Base-by-base conservation (phyloP, 2,329 filamentous ascomycete genomes). In the Akanthomyces dipterigenus region DNA sequence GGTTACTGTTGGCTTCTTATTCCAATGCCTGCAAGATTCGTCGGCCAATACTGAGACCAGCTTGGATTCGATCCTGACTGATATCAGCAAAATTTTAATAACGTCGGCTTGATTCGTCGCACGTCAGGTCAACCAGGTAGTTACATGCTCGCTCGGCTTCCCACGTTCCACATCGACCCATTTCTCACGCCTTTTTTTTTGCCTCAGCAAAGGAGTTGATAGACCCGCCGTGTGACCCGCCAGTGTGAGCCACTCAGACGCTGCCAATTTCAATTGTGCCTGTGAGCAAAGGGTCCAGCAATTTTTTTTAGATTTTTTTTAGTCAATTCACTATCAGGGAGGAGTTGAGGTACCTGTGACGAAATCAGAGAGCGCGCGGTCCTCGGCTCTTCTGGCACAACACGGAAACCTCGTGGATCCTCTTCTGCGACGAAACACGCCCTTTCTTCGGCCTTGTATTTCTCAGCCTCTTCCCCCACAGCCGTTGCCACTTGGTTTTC, bases 381-480 rank as follows among this genome's bases (percentile, higher is more conserved):
- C 48, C 56, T 59, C 55, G 55, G 55, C 55, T 49, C 36, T 59
- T n/a, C n/a, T n/a, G n/a, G 20, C 12, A 31, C 31, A 20, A 50
- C 31, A 42, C 34, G 31, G 9, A 9, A 46, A 26, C 4, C 51
- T 22, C 55, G 31, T 48, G 55, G 55, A 49, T n/a, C 43, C 36
- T n/a, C 20, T 18, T 26, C n/a, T 40, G n/a, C 31, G 31, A 34
- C 31, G 31, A 34, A 31, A 46, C 43, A 28, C 34, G 62, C 28
- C 55, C 45, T 57, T 48, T 48, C 42, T 24, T 18, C 24, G 24
- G 45, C 40, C 55, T 58, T 68, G 77, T 72, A 80, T 80, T 77
- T 62, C 57, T 53, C 45, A 61, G 53, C 43, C 22, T 48, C 31
- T 31, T 61, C 50, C 50, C 50, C 50, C 59, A 55, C 59, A 55